These are phyloP conservation scores for Ceriops decandra DNA, from an alignment of 345 rosid species.

Conservation along the genomic window DNA sequence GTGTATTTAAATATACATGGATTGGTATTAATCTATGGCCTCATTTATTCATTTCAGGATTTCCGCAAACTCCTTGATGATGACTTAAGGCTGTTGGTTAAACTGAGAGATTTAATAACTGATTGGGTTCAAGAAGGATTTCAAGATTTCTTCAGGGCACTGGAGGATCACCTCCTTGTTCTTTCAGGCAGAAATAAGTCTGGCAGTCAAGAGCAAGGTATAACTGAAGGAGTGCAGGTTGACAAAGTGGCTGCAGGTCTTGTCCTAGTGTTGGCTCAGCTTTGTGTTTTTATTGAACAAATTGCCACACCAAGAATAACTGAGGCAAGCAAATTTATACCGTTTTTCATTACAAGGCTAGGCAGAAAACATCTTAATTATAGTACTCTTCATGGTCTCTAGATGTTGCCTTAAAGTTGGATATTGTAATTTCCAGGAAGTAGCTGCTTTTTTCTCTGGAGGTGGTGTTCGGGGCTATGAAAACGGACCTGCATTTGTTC, in stretches of 20 bases:
- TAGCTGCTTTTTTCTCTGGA: constrained; percentile 78
- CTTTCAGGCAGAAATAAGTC: constrained; percentile 75
- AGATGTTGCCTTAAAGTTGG: constrained; percentile 9
- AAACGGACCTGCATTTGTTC: constrained; percentile 78
- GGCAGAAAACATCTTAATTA: constrained; percentile 4
- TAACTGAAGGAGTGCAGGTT: constrained; percentile 42
- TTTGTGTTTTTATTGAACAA: constrained; percentile 82
- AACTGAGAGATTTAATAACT: constrained; percentile 56
- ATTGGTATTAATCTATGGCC: constrained; percentile 9
- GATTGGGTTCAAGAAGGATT: constrained; percentile 94
- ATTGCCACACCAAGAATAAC: constrained; percentile 77
- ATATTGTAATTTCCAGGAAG: constrained; percentile 55
- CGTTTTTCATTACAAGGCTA: neutral
- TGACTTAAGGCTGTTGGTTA: constrained; percentile 50
- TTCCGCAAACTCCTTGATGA: constrained; percentile 81
- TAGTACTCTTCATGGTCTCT: constrained; percentile 1
- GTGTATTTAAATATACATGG: neutral
- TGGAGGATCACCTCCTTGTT: constrained; percentile 54
- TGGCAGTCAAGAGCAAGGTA: constrained; percentile 43
- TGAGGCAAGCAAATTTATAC: constrained; percentile 57
- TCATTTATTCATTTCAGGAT: constrained; percentile 43
- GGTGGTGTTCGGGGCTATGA: constrained; percentile 57
- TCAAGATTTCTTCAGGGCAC: constrained; percentile 75
- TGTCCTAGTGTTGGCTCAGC: constrained; percentile 83
- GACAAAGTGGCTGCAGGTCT: constrained; percentile 67